Evolutionary conservation across 208 protist species (phyloP).

Genomic region (Herpetomonas samuelpessoai): DNA sequence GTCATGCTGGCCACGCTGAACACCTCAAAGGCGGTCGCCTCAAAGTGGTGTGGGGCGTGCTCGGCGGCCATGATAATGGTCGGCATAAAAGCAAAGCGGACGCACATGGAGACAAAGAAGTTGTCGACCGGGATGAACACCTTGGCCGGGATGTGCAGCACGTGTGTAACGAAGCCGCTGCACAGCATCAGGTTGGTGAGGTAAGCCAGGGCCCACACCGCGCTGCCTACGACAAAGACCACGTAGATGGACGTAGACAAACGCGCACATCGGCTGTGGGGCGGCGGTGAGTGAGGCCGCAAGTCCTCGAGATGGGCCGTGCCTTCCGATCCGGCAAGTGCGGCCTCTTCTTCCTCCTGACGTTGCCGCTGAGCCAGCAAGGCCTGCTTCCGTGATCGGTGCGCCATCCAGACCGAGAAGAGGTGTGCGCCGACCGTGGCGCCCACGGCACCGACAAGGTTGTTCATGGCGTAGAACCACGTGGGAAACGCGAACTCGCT

Average conservation of each 20-base stretch:
- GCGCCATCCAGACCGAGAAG: slow-evolving; percentile 38
- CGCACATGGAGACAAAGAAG: slow-evolving; percentile 38
- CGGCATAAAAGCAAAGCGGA: slow-evolving; percentile 59
- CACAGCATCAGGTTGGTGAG: slow-evolving; percentile 43
- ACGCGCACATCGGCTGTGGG: slow-evolving; percentile 6
- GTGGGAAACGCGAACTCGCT: slow-evolving; percentile 23
- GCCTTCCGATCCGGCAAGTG: neutral
- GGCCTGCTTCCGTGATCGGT: slow-evolving; percentile 23
- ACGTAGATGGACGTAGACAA: slow-evolving; percentile 26
- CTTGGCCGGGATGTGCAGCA: slow-evolving; percentile 21
- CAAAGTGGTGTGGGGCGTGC: slow-evolving; percentile 41
- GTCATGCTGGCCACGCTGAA: slow-evolving; percentile 39
- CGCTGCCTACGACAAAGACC: slow-evolving; percentile 43
- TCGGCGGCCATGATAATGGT: slow-evolving; percentile 49
- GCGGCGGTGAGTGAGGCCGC: slow-evolving; percentile 2
- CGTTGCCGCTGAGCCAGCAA: neutral
- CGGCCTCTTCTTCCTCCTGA: neutral
- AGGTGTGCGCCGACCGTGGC: slow-evolving; percentile 36
- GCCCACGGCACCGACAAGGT: slow-evolving; percentile 22
- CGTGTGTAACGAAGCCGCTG: slow-evolving; percentile 31
- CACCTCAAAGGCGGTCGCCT: slow-evolving; percentile 44
- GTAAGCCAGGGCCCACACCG: slow-evolving; percentile 40
- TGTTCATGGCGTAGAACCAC: slow-evolving; percentile 45
- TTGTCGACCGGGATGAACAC: slow-evolving; percentile 46
- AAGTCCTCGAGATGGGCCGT: too few relatives aligned